These are phyloP conservation scores for Catunica adiposa DNA, from an alignment of 2,329 filamentous ascomycete species.

Conservation along the genomic window DNA sequence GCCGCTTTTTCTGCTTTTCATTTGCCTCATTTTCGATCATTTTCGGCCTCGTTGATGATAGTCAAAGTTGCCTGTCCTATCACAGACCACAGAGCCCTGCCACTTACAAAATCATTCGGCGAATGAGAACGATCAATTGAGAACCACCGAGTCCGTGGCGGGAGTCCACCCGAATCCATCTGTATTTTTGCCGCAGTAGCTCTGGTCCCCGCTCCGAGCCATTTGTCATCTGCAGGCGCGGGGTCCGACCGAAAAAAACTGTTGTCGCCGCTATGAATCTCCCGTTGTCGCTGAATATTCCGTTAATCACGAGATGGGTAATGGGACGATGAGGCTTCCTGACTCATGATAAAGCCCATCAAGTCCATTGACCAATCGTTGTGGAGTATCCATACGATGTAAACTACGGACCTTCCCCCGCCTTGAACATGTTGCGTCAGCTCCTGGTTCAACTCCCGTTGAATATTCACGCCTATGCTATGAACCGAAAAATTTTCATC, in stretches of 20 bases:
- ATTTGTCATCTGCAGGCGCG: background rate
- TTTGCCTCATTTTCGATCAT: slow-evolving; percentile 13
- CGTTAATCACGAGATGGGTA: too few relatives aligned
- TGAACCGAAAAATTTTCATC: background rate
- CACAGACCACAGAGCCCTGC: slow-evolving; percentile 9
- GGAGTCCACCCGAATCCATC: background rate
- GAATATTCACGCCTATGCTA: background rate
- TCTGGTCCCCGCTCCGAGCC: background rate
- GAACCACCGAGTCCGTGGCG: background rate
- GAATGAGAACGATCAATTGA: slow-evolving; percentile 5
- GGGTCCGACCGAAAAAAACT: background rate
- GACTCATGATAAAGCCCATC: too few relatives aligned
- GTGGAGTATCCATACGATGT: too few relatives aligned
- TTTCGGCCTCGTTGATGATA: slow-evolving; percentile 20
- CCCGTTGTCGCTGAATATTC: too few relatives aligned
- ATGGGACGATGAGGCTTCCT: too few relatives aligned
- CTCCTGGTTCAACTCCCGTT: background rate
- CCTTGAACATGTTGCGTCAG: too few relatives aligned
- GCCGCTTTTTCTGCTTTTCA: background rate
- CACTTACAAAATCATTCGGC: slow-evolving; percentile 5
- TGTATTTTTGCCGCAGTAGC: background rate
- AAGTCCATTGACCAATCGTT: too few relatives aligned
- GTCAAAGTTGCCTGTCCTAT: slow-evolving; percentile 14
- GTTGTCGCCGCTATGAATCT: background rate
- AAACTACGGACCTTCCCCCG: too few relatives aligned